Evolutionary conservation across 208 protist genomes (phyloP).

Genomic region (Wallacemonas sp.): DNA sequence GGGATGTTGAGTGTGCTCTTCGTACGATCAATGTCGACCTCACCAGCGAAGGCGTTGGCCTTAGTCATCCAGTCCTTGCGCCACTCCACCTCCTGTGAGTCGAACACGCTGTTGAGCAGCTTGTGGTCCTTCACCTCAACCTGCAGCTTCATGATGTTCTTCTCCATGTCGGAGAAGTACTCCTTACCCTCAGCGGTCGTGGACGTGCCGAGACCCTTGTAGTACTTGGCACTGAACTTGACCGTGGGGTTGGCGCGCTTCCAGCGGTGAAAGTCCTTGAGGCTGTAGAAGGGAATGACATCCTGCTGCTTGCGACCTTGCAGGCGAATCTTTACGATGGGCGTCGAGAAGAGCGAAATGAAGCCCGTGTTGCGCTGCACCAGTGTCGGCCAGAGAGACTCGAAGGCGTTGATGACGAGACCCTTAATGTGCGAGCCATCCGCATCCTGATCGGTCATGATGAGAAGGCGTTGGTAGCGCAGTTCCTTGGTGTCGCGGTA

Average conservation of each 20-base stretch:
- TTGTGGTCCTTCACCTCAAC: slow-evolving; percentile 89
- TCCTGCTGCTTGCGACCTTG: slow-evolving; percentile 64
- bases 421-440: slow-evolving; percentile 99
- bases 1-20: slow-evolving; percentile 81
- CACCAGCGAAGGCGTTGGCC: slow-evolving; percentile 82
- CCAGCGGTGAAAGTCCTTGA: slow-evolving; percentile 98
- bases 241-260: slow-evolving; percentile 65
- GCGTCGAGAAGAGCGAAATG: slow-evolving; percentile 98
- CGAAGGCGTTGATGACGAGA: slow-evolving; percentile 99
- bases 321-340: slow-evolving; percentile 98
- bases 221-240: slow-evolving; percentile 97
- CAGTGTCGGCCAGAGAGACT: slow-evolving; percentile 98
- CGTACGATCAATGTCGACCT: slow-evolving; percentile 88
- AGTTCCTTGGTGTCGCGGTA: slow-evolving; percentile 83
- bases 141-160: slow-evolving; percentile 93
- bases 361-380: slow-evolving; percentile 88
- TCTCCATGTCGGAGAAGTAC: slow-evolving; percentile 98
- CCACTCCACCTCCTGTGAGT: slow-evolving; percentile 96
- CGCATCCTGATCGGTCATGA: slow-evolving; percentile 99
- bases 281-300: slow-evolving; percentile 96
- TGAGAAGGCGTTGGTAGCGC: slow-evolving; percentile 99
- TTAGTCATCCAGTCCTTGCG: slow-evolving; percentile 99
- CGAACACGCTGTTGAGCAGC: slow-evolving; percentile 98
- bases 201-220: slow-evolving; percentile 99
- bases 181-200: slow-evolving; percentile 98